Evolutionary conservation across 164 flowering plant genomes (phyloP).

Genomic region (Piper betle): DNA sequence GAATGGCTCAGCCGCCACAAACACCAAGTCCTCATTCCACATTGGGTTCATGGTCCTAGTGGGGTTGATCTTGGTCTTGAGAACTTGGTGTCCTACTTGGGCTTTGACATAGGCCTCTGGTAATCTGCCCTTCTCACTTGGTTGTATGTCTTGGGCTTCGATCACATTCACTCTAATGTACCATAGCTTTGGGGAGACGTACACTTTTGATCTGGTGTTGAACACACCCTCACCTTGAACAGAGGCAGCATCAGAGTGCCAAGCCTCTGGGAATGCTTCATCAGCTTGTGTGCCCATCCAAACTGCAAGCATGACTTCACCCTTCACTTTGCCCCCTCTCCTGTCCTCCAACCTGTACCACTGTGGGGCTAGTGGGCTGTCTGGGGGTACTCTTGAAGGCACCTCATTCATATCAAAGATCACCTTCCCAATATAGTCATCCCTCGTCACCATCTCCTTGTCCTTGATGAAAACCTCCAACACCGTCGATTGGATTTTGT

Average conservation of each 20-base stretch:
- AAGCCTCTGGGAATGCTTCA: constrained; percentile 83
- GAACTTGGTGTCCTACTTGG: constrained; percentile 60
- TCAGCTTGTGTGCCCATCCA: constrained; percentile 95
- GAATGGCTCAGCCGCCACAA: constrained; percentile 78
- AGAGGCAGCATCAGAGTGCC: constrained; percentile 78
- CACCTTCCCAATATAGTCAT: constrained; percentile 62
- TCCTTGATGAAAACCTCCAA: constrained; percentile 17
- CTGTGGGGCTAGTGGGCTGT: constrained; percentile 90
- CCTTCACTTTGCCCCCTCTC: constrained; percentile 43
- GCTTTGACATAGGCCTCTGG: constrained; percentile 58
- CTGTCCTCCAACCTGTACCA: constrained; percentile 74
- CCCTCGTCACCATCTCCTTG: constrained; percentile 50
- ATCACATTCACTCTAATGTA: constrained; percentile 82
- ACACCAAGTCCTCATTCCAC: constrained; percentile 80
- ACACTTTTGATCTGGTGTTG: constrained; percentile 72
- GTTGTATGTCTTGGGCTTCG: constrained; percentile 75
- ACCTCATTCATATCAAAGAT: constrained; percentile 63
- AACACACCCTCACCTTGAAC: constrained; percentile 70
- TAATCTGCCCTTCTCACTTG: constrained; percentile 34
- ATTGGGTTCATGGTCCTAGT: constrained; percentile 40
- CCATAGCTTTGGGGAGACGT: constrained; percentile 92
- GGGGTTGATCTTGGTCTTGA: constrained; percentile 34
- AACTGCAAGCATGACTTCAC: constrained; percentile 78
- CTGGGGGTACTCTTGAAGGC: constrained; percentile 82
- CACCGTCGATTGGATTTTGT: constrained; percentile 11